Evolutionary conservation across 768 basidiomycete species (phyloP).

Genomic region (Kwoniella bestiolae): DNA sequence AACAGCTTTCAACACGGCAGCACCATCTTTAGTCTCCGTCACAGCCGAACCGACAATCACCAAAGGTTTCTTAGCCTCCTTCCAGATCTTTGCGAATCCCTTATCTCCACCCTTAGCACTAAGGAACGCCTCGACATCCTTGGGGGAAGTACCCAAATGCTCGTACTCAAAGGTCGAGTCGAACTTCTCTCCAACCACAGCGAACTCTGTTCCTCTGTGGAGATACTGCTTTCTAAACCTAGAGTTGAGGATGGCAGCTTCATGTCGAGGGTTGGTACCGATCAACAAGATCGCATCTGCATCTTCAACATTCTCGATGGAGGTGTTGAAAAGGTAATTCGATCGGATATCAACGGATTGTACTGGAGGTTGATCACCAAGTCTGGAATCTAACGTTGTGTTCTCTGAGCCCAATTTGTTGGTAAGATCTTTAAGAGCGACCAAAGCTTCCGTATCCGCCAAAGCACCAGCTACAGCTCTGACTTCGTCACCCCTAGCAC

Average conservation of each 20-base stretch:
- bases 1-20: slow-evolving; percentile 74
- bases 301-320: slow-evolving; percentile 84
- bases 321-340: slow-evolving; percentile 95
- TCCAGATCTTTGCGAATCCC: slow-evolving; percentile 82
- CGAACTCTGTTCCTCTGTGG: slow-evolving; percentile 81
- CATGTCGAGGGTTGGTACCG: slow-evolving; percentile 95
- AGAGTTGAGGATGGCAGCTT: slow-evolving; percentile 95
- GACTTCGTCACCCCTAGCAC: slow-evolving; percentile 88
- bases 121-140: slow-evolving; percentile 73
- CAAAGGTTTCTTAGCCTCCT: slow-evolving; percentile 83
- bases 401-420: slow-evolving; percentile 96
- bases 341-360: slow-evolving; percentile 88
- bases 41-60: slow-evolving; percentile 91
- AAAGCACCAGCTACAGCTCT: slow-evolving; percentile 91
- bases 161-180: slow-evolving; percentile 94
- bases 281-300: slow-evolving; percentile 92
- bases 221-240: slow-evolving; percentile 95
- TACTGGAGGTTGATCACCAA: slow-evolving; percentile 70
- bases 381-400: slow-evolving; percentile 74
- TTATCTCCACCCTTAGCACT: slow-evolving; percentile 67
- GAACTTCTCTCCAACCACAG: slow-evolving; percentile 84
- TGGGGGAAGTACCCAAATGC: slow-evolving; percentile 76
- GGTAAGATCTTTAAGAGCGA: slow-evolving; percentile 88
- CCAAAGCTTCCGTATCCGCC: slow-evolving; percentile 91
- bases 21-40: slow-evolving; percentile 80